A percentile compares a stretch with the other conserved stretches of the same genome.
Evolutionary conservation across 202 grass and related monocot species (phyloP).

Genomic region (Bolboschoenoplectus hybrid): DNA sequence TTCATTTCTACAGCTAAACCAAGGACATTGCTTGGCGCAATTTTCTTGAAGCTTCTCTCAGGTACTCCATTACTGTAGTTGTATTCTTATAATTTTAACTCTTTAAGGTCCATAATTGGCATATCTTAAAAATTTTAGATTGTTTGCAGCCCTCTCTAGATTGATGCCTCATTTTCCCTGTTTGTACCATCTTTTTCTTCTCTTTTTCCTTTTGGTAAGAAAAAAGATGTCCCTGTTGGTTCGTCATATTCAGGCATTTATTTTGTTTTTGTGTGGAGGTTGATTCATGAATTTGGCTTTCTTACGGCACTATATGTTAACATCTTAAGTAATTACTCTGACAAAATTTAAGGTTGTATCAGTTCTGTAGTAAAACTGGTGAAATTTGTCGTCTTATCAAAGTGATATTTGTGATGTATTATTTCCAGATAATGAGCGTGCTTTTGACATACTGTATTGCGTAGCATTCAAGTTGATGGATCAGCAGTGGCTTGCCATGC

Average conservation of each 20-base stretch:
- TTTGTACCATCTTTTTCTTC: slow-evolving; percentile 23
- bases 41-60: slow-evolving; percentile 97
- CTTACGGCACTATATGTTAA: neutral
- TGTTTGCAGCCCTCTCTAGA: slow-evolving; percentile 25
- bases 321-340: slow-evolving; percentile 29
- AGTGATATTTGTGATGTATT: slow-evolving; percentile 30
- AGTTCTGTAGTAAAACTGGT: neutral
- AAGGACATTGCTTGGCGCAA: slow-evolving; percentile 79
- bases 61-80: slow-evolving; percentile 51
- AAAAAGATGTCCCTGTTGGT: neutral
- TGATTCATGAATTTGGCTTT: slow-evolving; percentile 12
- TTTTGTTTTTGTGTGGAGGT: slow-evolving; percentile 22
- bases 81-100: slow-evolving; percentile 22
- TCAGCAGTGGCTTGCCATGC: slow-evolving; percentile 94
- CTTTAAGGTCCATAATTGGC: slow-evolving; percentile 1
- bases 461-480: slow-evolving; percentile 98
- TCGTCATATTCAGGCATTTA: slow-evolving; percentile 14
- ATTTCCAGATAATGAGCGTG: slow-evolving; percentile 72
- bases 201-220: slow-evolving; percentile 36
- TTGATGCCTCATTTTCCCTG: neutral
- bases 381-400: slow-evolving; percentile 20
- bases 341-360: slow-evolving; percentile 12
- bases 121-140: slow-evolving; percentile 9
- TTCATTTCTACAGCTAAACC: slow-evolving; percentile 73
- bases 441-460: slow-evolving; percentile 96